Percentiles rank a stretch among this genome's conserved stretches.
These are phyloP conservation scores for Rhododendron henanense DNA, from an alignment of 148 eudicot genomes.

Conservation along the genomic window DNA sequence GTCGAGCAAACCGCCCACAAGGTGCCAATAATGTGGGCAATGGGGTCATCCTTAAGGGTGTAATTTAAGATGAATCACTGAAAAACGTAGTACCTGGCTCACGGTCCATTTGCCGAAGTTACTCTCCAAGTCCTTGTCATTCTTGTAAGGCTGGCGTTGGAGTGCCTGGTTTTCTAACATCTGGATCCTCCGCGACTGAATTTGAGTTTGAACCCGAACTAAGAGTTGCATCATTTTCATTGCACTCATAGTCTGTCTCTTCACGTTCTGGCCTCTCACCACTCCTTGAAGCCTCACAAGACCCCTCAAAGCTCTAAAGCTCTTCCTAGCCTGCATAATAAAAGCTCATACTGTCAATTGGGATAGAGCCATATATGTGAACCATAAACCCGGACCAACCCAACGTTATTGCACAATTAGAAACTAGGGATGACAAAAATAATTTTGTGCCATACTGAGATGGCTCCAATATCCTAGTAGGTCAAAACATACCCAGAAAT, in stretches of 20 bases:
- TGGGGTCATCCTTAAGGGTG: neutral
- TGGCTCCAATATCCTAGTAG: neutral
- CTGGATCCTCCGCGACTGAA: constrained; percentile 81
- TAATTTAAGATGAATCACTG: neutral
- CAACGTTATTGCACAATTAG: neutral
- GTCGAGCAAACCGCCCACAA: neutral
- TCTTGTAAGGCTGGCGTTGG: constrained; percentile 49
- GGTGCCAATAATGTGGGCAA: neutral
- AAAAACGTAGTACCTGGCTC: constrained; percentile 24
- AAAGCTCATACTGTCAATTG: neutral
- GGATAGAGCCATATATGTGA: neutral
- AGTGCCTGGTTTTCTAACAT: constrained; percentile 80
- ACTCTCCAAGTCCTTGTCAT: constrained; percentile 54
- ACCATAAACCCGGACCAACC: neutral
- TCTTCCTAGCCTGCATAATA: constrained; percentile 72
- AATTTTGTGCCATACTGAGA: neutral
- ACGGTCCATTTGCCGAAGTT: constrained; percentile 58
- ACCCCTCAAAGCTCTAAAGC: constrained; percentile 72
- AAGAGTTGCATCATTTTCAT: constrained; percentile 89
- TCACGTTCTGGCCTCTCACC: constrained; percentile 81
- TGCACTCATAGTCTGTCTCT: constrained; percentile 80
- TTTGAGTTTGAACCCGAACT: constrained; percentile 88
- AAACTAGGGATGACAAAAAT: neutral
- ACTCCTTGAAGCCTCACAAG: constrained; percentile 89
- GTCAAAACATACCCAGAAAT: neutral